These are phyloP conservation scores for Ettlia oleoabundans DNA, from an alignment of 139 green algal genomes.

Conservation along the genomic window DNA sequence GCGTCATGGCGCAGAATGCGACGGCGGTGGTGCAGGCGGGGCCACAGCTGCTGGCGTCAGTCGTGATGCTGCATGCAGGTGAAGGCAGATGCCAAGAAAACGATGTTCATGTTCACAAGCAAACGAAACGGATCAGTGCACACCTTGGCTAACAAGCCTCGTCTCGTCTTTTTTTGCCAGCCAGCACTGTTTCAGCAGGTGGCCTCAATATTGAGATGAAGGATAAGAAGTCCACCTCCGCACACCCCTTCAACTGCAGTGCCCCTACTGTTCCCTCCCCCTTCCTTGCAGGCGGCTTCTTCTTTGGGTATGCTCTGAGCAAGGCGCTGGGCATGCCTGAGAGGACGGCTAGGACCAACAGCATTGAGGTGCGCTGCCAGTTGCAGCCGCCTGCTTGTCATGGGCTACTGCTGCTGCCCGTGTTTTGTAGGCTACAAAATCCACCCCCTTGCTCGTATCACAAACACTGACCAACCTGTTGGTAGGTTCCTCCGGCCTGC, in stretches of 20 bases:
- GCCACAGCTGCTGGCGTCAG: constrained; percentile 52
- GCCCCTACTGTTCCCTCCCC: neutral
- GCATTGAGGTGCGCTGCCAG: constrained; percentile 57
- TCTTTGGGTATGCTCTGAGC: constrained; percentile 59
- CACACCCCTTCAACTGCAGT: neutral
- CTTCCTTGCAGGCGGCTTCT: constrained; percentile 60
- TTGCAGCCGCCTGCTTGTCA: neutral
- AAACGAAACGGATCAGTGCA: too few species aligned
- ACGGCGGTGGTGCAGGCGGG: constrained; percentile 51
- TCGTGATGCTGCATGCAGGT: constrained; percentile 65
- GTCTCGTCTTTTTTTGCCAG: too few species aligned
- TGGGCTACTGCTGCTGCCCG: too few species aligned
- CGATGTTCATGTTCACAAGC: too few species aligned
- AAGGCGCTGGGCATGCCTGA: constrained; percentile 54
- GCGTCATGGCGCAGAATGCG: constrained; percentile 65
- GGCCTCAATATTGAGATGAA: too few species aligned
- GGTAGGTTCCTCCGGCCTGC: too few species aligned
- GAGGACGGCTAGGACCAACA: constrained; percentile 66
- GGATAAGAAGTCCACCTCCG: too few species aligned
- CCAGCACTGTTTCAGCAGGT: too few species aligned
- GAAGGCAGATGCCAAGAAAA: too few species aligned
- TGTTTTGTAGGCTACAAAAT: neutral
- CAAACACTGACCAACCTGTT: neutral
- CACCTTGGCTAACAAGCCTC: too few species aligned
- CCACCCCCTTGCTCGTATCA: too few species aligned